A percentile compares a stretch with the other conserved stretches of the same genome.
Evolutionary conservation across 2,329 filamentous ascomycete genomes (phyloP).

Genomic region (Macroventuria anomochaeta): DNA sequence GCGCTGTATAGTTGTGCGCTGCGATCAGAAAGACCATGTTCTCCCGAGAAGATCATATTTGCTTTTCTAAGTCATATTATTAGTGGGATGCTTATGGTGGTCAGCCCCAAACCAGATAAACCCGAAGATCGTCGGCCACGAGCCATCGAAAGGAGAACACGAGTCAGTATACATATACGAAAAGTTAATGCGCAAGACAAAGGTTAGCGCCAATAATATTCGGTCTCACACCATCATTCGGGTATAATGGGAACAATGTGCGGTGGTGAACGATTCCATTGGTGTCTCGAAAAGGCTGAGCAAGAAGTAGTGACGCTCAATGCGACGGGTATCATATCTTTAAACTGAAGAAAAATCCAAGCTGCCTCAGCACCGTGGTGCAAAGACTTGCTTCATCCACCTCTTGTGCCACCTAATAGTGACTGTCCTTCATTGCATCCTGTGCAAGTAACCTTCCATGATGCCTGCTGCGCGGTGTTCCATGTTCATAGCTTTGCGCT

Average conservation of each 20-base stretch:
- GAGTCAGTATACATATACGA: slow-evolving; percentile 6
- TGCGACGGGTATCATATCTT: slow-evolving; percentile 15
- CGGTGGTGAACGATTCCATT: background rate
- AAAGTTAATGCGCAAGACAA: background rate
- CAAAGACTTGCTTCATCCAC: slow-evolving; percentile 9
- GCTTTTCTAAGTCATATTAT: background rate
- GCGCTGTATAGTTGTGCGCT: background rate
- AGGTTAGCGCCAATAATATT: background rate
- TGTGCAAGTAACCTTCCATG: background rate
- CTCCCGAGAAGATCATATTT: background rate
- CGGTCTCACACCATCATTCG: background rate
- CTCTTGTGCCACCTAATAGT: background rate
- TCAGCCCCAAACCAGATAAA: background rate
- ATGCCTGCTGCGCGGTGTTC: background rate
- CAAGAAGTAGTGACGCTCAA: slow-evolving; percentile 2
- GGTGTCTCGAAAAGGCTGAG: background rate
- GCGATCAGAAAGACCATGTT: background rate
- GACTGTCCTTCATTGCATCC: background rate
- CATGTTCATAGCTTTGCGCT: background rate
- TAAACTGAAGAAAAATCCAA: slow-evolving; percentile 1
- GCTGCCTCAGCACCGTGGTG: background rate
- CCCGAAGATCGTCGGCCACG: slow-evolving; percentile 5
- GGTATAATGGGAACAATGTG: background rate
- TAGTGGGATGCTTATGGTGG: background rate
- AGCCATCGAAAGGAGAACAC: background rate